Evolutionary conservation across 2,329 filamentous ascomycete genomes (phyloP).

Genomic region (Epichloe hybrida): DNA sequence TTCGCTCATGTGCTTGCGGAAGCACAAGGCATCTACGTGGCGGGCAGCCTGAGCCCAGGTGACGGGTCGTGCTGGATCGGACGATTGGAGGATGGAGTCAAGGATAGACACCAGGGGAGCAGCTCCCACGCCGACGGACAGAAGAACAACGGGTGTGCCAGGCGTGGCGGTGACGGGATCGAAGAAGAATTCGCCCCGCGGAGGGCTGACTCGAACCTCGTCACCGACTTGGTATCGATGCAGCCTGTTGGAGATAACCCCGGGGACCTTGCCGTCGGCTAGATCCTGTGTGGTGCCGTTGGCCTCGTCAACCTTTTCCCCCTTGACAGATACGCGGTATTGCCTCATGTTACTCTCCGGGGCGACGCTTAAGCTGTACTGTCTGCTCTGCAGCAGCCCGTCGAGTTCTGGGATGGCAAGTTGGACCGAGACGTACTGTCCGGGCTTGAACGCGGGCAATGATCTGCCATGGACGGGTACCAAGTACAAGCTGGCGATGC

Average conservation of each 20-base stretch:
- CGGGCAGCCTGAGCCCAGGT: slow-evolving; percentile 51
- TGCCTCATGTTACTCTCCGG: slow-evolving; percentile 34
- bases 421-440: slow-evolving; percentile 60
- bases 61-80: slow-evolving; percentile 29
- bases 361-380: slow-evolving; percentile 60
- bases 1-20: slow-evolving; percentile 33
- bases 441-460: slow-evolving; percentile 51
- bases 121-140: slow-evolving; percentile 56
- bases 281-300: slow-evolving; percentile 18
- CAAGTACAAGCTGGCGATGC: slow-evolving; percentile 57
- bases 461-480: slow-evolving; percentile 40
- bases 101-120: slow-evolving; percentile 55
- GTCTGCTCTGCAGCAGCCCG: slow-evolving; percentile 53
- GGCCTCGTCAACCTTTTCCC: slow-evolving; percentile 24
- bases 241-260: slow-evolving; percentile 39
- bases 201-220: slow-evolving; percentile 40
- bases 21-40: slow-evolving; percentile 37
- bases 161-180: slow-evolving; percentile 28
- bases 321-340: slow-evolving; percentile 68
- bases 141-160: slow-evolving; percentile 45
- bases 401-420: slow-evolving; percentile 43
- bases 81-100: slow-evolving; percentile 31
- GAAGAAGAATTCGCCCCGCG: slow-evolving; percentile 49
- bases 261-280: slow-evolving; percentile 23
- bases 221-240: slow-evolving; percentile 37